A percentile compares a stretch with the other conserved stretches of the same genome.
Conservation (phyloP, 331 rosid species). For the Dryas integrifolia region DNA sequence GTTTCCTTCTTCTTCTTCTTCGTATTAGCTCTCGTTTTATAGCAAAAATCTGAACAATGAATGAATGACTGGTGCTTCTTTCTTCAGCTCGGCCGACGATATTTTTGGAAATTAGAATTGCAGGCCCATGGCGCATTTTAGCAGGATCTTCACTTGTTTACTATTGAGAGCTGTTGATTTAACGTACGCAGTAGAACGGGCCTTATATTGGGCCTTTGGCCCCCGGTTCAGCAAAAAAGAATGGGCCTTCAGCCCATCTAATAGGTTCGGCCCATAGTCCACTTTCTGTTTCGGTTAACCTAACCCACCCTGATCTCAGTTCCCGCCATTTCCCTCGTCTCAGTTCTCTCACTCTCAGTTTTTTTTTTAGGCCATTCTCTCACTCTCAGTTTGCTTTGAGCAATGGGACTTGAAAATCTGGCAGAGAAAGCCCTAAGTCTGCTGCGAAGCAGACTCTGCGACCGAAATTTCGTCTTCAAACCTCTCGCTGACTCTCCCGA, state of each 20-base stretch:
- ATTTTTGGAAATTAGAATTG: neutral
- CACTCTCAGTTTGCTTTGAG: neutral
- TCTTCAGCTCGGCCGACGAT: slow-evolving; percentile 12
- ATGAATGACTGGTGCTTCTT: slow-evolving; percentile 15
- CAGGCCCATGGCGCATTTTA: slow-evolving; percentile 20
- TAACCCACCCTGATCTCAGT: neutral
- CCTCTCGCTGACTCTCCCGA: slow-evolving; percentile 49
- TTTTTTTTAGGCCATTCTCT: neutral
- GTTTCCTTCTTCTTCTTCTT: slow-evolving; percentile 18
- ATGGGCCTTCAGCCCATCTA: neutral
- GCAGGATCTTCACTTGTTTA: neutral
- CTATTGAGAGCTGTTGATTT: slow-evolving; percentile 2
- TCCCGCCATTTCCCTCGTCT: slow-evolving; percentile 46
- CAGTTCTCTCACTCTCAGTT: neutral
- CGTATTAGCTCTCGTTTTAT: neutral
- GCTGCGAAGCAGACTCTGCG: slow-evolving; percentile 63
- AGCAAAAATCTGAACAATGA: neutral
- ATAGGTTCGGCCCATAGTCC: neutral
- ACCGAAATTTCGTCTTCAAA: slow-evolving; percentile 50
- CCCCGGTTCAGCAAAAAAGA: neutral
- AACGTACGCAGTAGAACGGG: neutral
- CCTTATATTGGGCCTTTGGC: neutral
- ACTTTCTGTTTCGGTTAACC: neutral
- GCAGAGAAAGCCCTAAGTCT: slow-evolving; percentile 48
- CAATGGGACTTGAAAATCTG: slow-evolving; percentile 47